Evolutionary conservation across 768 basidiomycete genomes (phyloP).

Genomic region (Ramaria sp.): DNA sequence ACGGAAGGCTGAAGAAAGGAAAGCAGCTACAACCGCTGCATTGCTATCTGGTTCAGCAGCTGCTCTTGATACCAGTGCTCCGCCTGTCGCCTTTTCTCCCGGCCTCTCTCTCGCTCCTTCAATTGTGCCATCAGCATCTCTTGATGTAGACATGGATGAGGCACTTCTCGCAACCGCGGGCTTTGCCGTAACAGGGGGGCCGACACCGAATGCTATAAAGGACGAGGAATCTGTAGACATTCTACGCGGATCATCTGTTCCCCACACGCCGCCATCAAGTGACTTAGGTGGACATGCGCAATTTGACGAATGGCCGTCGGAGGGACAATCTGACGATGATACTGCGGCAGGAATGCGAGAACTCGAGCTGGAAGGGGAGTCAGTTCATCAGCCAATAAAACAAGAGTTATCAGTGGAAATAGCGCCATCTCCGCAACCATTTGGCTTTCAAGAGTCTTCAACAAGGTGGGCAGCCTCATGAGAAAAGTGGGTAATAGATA

Average conservation of each 20-base stretch:
- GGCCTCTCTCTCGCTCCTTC: background rate
- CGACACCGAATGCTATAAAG: background rate
- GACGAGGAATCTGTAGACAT: background rate
- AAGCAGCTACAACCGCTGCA: background rate
- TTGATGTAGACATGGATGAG: slow-evolving; percentile 1
- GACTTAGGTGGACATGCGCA: background rate
- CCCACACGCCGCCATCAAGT: background rate
- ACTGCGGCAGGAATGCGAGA: background rate
- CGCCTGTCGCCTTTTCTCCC: background rate
- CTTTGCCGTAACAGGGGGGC: background rate
- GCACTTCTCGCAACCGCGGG: background rate
- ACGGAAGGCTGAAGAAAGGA: slow-evolving; percentile 9
- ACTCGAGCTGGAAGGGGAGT: background rate
- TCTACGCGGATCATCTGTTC: background rate
- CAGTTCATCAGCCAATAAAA: background rate
- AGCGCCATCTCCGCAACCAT: background rate
- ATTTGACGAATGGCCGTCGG: background rate
- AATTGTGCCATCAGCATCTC: background rate
- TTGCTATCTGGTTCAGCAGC: background rate
- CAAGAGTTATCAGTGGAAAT: background rate
- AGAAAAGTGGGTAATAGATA: background rate
- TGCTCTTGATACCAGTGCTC: background rate
- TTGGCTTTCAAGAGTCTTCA: slow-evolving; percentile 1
- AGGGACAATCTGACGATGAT: background rate
- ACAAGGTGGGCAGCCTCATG: background rate